Conservation (phyloP, 139 green algal genomes). For the Closterium sp. region DNA sequence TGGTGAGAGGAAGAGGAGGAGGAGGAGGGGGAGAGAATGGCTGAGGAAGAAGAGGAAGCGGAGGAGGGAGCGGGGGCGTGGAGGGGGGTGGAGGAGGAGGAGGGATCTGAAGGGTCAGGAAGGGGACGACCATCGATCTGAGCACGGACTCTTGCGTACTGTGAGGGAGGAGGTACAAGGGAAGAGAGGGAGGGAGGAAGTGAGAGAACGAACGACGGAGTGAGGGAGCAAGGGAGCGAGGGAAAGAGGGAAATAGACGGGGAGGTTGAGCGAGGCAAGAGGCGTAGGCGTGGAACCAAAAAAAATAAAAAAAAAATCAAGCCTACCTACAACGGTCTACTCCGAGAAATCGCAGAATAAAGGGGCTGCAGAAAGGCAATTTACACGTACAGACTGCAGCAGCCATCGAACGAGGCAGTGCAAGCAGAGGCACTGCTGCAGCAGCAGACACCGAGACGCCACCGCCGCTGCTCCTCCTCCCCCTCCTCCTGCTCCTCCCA, state of each 20-base stretch:
- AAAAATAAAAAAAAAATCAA: neutral
- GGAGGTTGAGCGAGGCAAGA: neutral
- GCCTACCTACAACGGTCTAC: neutral
- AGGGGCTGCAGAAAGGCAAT: neutral
- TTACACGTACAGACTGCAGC: conserved; percentile 7
- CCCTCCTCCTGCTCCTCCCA: no score
- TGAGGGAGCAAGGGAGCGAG: conserved; percentile 4
- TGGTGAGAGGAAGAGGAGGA: neutral
- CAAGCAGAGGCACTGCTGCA: conserved; percentile 24
- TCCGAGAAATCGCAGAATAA: no score
- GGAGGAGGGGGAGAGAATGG: neutral
- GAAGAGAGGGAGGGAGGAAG: neutral
- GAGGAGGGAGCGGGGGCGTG: neutral
- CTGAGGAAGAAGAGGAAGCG: neutral
- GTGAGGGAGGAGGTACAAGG: neutral
- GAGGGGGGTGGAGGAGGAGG: neutral
- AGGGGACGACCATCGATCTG: conserved; percentile 5
- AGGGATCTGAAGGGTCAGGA: neutral
- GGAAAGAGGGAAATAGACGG: neutral
- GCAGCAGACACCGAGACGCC: neutral
- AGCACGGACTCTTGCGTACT: neutral
- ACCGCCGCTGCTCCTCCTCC: no score
- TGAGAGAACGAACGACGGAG: neutral
- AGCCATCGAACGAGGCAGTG: conserved; percentile 26
- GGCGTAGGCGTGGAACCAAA: neutral